phyloP scores from a whole-genome alignment of 768 basidiomycete species.

The Fistulinella prunicolor region DNA sequence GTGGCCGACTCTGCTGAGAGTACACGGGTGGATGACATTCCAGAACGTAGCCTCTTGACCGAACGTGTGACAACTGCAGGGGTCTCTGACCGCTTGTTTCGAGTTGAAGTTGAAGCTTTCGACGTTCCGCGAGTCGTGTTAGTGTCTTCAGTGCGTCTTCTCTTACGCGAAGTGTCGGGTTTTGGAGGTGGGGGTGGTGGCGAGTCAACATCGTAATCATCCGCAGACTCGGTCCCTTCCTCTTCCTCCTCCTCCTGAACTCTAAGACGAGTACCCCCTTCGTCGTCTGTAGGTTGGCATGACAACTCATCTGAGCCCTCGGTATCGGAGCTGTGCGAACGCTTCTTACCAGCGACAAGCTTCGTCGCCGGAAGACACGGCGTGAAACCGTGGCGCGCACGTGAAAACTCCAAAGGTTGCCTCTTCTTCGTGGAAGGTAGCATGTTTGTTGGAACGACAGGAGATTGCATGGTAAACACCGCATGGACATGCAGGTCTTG shows the following conservation, averaged over 20 bases:
- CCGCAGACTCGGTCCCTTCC: conserved; percentile 39
- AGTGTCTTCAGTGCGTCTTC: conserved; percentile 38
- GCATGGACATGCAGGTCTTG: conserved; percentile 39
- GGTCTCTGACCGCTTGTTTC: conserved; percentile 26
- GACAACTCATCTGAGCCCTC: conserved; percentile 21
- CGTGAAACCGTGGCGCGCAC: conserved; percentile 1
- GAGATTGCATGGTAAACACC: conserved; percentile 7
- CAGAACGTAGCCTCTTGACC: conserved; percentile 41
- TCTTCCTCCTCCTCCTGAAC: conserved; percentile 36
- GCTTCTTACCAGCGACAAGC: conserved; percentile 19
- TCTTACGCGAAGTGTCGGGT: conserved; percentile 36
- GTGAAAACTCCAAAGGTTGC: conserved; percentile 3
- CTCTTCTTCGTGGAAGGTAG: conserved; percentile 8
- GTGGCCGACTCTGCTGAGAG: conserved; percentile 35
- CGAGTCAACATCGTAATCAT: conserved; percentile 37
- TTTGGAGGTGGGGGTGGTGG: conserved; percentile 28
- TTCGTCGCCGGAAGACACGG: conserved; percentile 5
- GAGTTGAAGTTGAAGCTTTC: conserved; percentile 27
- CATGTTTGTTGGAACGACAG: neutral
- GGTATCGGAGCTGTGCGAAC: conserved; percentile 23
- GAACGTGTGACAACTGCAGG: conserved; percentile 33
- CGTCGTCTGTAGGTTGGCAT: conserved; percentile 27
- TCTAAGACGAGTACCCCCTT: conserved; percentile 16
- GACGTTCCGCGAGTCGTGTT: conserved; percentile 21
- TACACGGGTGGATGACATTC: conserved; percentile 23